These are phyloP conservation scores for Septoria petroselini DNA, from an alignment of 2,329 filamentous ascomycete genomes.

Conservation along the genomic window DNA sequence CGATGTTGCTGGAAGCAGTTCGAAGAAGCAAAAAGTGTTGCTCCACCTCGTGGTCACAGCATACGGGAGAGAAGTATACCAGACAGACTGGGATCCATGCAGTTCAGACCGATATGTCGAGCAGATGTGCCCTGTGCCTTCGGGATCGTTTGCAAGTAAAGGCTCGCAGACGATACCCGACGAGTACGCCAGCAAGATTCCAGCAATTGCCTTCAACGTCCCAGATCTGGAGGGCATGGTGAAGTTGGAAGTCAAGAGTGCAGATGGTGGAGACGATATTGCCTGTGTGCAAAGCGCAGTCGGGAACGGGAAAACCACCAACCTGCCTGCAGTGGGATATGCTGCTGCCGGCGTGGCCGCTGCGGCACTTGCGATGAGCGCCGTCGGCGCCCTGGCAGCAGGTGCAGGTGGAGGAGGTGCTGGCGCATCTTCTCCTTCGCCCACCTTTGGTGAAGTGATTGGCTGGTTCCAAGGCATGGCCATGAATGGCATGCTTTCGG, in stretches of 20 bases:
- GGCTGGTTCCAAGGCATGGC: conserved; percentile 92
- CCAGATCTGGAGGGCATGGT: conserved; percentile 87
- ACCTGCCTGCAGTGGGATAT: conserved; percentile 73
- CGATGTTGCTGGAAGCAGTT: conserved; percentile 75
- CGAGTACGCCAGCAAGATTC: conserved; percentile 70
- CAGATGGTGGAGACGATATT: conserved; percentile 58
- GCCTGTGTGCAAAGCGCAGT: conserved; percentile 82
- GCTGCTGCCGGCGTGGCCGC: conserved; percentile 80
- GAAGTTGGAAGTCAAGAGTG: conserved; percentile 69
- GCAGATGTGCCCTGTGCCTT: conserved; percentile 80
- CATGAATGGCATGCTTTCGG: conserved; percentile 93
- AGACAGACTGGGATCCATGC: conserved; percentile 81
- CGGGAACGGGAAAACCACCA: conserved; percentile 80
- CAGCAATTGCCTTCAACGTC: conserved; percentile 81
- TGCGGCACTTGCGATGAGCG: conserved; percentile 72
- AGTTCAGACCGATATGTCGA: conserved; percentile 55
- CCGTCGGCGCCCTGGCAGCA: conserved; percentile 65
- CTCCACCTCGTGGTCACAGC: conserved; percentile 73
- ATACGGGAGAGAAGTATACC: conserved; percentile 79
- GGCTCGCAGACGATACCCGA: conserved; percentile 70
- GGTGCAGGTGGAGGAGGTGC: conserved; percentile 54
- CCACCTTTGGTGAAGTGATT: conserved; percentile 80
- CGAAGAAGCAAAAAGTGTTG: conserved; percentile 72
- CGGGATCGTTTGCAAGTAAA: conserved; percentile 67
- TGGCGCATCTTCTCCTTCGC: conserved; percentile 66